phyloP scores from a whole-genome alignment of 1,139 yeast species.

The Hyphopichia khmerensis region DNA sequence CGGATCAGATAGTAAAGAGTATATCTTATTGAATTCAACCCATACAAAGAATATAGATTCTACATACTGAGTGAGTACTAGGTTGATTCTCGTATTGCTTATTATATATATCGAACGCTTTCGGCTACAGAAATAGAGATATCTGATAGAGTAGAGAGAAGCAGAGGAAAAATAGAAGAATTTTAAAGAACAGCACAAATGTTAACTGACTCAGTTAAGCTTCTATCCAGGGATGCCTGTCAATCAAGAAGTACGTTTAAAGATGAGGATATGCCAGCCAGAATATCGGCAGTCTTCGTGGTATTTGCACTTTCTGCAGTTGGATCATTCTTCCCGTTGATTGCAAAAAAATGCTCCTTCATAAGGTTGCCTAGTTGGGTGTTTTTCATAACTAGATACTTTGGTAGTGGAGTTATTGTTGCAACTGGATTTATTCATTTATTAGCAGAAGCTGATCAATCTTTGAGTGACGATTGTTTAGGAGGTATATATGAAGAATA shows the following conservation, averaged over 20 bases:
- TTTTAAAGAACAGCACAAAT: no score
- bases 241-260: slow-evolving; percentile 16
- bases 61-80: no score
- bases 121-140: no score
- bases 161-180: no score
- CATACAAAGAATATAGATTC: no score
- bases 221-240: slow-evolving; percentile 14
- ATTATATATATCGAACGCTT: no score
- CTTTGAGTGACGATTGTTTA: slow-evolving; percentile 32
- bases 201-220: neutral
- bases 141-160: no score
- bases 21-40: no score
- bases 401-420: slow-evolving; percentile 37
- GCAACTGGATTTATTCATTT: slow-evolving; percentile 37
- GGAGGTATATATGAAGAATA: slow-evolving; percentile 35
- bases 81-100: no score
- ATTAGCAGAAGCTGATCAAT: slow-evolving; percentile 26
- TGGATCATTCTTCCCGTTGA: slow-evolving; percentile 32
- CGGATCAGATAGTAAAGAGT: no score
- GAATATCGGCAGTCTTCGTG: slow-evolving; percentile 32
- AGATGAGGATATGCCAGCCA: slow-evolving; percentile 22
- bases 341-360: slow-evolving; percentile 19
- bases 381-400: slow-evolving; percentile 25
- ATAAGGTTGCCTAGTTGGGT: slow-evolving; percentile 25
- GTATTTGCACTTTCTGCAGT: slow-evolving; percentile 28